Conservation (phyloP, 768 basidiomycete species). For the Termitomyces sp. region DNA sequence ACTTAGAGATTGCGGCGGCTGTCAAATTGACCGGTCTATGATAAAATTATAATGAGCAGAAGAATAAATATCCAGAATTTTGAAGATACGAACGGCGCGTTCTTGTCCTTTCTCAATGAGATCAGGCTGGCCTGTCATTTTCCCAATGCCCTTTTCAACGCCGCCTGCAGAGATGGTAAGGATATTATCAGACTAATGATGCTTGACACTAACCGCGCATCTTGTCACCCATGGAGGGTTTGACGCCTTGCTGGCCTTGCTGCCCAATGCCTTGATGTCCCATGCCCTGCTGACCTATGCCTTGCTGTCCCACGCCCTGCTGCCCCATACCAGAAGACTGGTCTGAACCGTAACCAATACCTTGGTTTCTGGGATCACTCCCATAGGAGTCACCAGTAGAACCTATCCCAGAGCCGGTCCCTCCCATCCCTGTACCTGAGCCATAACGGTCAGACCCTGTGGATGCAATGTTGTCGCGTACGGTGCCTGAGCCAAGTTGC, state of each 20-base stretch:
- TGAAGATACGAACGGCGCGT: neutral
- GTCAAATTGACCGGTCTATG: conserved; percentile 3
- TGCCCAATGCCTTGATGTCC: neutral
- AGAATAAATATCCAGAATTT: no score
- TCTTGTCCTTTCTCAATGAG: conserved; percentile 18
- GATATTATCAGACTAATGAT: no score
- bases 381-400: neutral
- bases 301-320: neutral
- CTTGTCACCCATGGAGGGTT: conserved; percentile 18
- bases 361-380: conserved; percentile 2
- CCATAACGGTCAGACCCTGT: conserved; percentile 10
- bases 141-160: conserved; percentile 19
- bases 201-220: conserved; percentile 8
- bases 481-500: conserved; percentile 1
- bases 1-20: neutral
- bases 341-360: neutral
- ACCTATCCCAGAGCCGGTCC: conserved; percentile 3
- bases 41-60: no score
- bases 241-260: neutral
- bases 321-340: neutral
- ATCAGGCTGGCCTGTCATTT: conserved; percentile 17
- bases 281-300: neutral
- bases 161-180: conserved; percentile 9
- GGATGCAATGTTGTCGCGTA: conserved; percentile 9
- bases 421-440: conserved; percentile 4